These are phyloP conservation scores for Trebouxiophyceae sp. DNA, from an alignment of 163 green algal species.

Conservation along the genomic window DNA sequence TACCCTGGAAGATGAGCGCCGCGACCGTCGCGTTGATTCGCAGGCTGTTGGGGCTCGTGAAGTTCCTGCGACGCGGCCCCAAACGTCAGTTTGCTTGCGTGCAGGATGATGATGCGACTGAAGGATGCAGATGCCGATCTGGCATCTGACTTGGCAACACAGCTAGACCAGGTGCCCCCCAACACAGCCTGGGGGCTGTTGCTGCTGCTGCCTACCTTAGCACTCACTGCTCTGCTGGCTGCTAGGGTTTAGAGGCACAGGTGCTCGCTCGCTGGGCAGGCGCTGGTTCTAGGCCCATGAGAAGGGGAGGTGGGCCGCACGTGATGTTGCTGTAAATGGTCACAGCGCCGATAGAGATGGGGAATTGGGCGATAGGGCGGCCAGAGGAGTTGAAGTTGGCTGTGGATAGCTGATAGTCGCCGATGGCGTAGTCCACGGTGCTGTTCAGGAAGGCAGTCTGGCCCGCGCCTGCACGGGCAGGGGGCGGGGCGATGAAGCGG, in stretches of 20 bases:
- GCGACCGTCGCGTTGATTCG: background rate
- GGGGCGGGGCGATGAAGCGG: background rate
- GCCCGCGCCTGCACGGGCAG: background rate
- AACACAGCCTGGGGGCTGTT: background rate
- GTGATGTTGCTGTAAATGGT: slow-evolving; percentile 4
- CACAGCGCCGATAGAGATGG: background rate
- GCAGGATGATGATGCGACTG: background rate
- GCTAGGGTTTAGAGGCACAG: background rate
- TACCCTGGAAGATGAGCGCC: slow-evolving; percentile 11
- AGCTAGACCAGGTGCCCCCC: too few species aligned
- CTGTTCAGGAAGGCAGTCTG: slow-evolving; percentile 3
- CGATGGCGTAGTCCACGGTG: slow-evolving; percentile 1
- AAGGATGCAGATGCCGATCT: background rate
- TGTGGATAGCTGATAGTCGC: slow-evolving; percentile 1
- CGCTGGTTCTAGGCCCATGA: background rate
- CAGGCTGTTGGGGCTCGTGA: background rate
- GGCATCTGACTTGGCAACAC: background rate
- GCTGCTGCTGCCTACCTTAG: too few species aligned
- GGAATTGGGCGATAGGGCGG: slow-evolving; percentile 4
- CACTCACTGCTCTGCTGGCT: background rate
- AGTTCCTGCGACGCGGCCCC: background rate
- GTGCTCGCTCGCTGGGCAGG: background rate
- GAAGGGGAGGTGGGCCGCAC: background rate
- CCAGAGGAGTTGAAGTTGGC: background rate
- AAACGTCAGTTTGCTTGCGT: background rate